phyloP scores from a whole-genome alignment of 768 basidiomycete species.

The Lactarius tabidus region DNA sequence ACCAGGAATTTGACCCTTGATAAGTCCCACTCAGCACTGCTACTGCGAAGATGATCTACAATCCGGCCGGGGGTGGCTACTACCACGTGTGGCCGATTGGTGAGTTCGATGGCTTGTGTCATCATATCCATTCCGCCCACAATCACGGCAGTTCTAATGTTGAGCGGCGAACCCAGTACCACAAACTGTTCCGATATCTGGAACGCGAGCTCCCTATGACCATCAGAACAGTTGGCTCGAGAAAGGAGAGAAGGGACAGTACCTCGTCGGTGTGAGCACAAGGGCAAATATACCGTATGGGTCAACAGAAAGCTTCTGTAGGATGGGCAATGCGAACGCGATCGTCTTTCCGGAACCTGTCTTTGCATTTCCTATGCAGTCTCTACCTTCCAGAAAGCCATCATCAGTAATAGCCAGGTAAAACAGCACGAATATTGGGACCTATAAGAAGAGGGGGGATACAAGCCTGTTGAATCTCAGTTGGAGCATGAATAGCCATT shows the following conservation, averaged over 20 bases:
- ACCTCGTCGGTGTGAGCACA: constrained; percentile 94
- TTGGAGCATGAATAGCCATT: constrained; percentile 85
- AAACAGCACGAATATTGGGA: constrained; percentile 32
- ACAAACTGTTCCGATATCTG: constrained; percentile 97
- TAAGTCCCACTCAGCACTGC: constrained; percentile 76
- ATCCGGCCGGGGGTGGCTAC: constrained; percentile 95
- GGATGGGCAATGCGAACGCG: constrained; percentile 92
- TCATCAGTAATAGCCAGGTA: constrained; percentile 22
- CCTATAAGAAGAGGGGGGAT: constrained; percentile 83
- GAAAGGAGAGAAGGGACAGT: constrained; percentile 14
- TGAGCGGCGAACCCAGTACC: constrained; percentile 79
- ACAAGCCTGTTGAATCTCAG: constrained; percentile 86
- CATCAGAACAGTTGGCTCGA: not conserved
- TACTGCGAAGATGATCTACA: constrained; percentile 82
- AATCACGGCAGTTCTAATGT: constrained; percentile 78
- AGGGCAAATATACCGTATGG: constrained; percentile 95
- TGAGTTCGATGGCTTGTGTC: constrained; percentile 82
- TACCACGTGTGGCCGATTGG: constrained; percentile 83
- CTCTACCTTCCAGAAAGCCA: constrained; percentile 56
- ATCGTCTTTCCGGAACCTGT: constrained; percentile 98
- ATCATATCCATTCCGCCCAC: constrained; percentile 99
- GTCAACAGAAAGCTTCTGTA: constrained; percentile 82
- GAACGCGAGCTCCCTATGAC: constrained; percentile 86
- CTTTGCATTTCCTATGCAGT: constrained; percentile 97
- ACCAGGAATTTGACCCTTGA: constrained; percentile 84